Base-by-base conservation (phyloP, 257 asterid species). In the Jasminum sambac region DNA sequence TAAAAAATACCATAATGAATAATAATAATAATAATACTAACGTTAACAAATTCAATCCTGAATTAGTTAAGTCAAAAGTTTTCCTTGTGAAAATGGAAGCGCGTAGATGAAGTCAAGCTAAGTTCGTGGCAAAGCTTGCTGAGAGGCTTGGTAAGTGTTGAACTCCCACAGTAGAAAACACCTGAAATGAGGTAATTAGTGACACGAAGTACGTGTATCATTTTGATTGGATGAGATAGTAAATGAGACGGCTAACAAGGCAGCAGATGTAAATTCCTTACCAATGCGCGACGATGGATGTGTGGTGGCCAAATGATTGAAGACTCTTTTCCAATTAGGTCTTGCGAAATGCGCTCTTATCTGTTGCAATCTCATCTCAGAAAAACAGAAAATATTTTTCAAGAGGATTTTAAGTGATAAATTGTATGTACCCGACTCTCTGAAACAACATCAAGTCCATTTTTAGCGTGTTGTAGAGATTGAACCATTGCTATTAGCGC, bases 401-500 rank as follows among this genome's bases (percentile, higher is more conserved):
- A 8, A 50, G 9, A 38, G n/a, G 41, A 36, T 23, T 48, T n/a
- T 41, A 40, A 64, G 37, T 39, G 17, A 25, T 14, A 13, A 34
- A 58, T 25, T 24, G 64, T 30, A 24, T 39, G 41, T 85, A 89
- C 96, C 85, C 95, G 82, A 78, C 90, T 84, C 30, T 90, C 89
- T 8, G 99, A 94, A 38, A 94, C 96, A 48, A 94, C 92, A 36
- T 94, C 99, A 2, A 91, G 85, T 69, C 97, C 96, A 65, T 85
- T 88, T 75, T 89, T 94, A 2, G 99, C 97, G 41, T 94, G 99
- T 65, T 91, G 97, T 36, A 94, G 74, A n/a, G 95, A 89, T 70
- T 94, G 99, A 59, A 89, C 99, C 97, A 91, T 89, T 37, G 87
- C 84, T 57, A 94, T 94, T 0, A 94, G 94, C 11, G 97, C 99